Percentiles rank a stretch among this genome's conserved stretches.
These are phyloP conservation scores for Porphyrellus cyaneotinctus DNA, from an alignment of 768 basidiomycete species.

Conservation along the genomic window DNA sequence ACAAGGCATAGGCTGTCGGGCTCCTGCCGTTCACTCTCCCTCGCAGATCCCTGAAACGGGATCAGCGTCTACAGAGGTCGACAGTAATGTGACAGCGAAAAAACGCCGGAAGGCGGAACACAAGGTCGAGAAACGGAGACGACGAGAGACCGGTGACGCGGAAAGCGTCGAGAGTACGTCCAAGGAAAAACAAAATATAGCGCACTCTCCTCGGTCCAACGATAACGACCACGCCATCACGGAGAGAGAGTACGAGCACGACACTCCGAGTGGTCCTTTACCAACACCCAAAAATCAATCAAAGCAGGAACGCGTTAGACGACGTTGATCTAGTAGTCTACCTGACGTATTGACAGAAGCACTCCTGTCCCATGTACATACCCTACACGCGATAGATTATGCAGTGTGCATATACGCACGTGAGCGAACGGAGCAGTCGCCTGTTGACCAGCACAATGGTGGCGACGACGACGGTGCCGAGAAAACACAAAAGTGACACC, in stretches of 20 bases:
- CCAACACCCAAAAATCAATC: slow-evolving; percentile 1
- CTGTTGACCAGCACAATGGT: too few relatives aligned
- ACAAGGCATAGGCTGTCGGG: slow-evolving; percentile 13
- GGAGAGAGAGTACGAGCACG: background rate
- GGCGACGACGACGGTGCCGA: too few relatives aligned
- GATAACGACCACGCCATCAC: background rate
- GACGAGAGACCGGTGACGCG: slow-evolving; percentile 1
- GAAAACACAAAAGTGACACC: too few relatives aligned
- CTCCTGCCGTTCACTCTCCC: background rate
- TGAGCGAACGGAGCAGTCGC: too few relatives aligned
- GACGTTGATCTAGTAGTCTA: background rate
- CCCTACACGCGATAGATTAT: background rate
- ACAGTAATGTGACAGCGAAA: slow-evolving; percentile 26
- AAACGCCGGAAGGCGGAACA: slow-evolving; percentile 31
- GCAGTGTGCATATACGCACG: too few relatives aligned
- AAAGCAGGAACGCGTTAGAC: slow-evolving; percentile 1
- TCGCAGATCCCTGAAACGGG: background rate
- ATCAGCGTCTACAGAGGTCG: slow-evolving; percentile 10
- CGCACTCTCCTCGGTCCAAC: too few relatives aligned
- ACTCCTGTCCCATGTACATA: slow-evolving; percentile 9
- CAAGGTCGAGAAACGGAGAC: slow-evolving; percentile 26
- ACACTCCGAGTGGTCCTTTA: background rate
- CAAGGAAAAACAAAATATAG: slow-evolving; percentile 18
- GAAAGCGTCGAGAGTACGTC: background rate
- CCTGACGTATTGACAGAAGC: background rate